A percentile compares a stretch with the other conserved stretches of the same genome.
Evolutionary conservation across 2,329 filamentous ascomycete species (phyloP).

Genomic region (Alternaria atra): DNA sequence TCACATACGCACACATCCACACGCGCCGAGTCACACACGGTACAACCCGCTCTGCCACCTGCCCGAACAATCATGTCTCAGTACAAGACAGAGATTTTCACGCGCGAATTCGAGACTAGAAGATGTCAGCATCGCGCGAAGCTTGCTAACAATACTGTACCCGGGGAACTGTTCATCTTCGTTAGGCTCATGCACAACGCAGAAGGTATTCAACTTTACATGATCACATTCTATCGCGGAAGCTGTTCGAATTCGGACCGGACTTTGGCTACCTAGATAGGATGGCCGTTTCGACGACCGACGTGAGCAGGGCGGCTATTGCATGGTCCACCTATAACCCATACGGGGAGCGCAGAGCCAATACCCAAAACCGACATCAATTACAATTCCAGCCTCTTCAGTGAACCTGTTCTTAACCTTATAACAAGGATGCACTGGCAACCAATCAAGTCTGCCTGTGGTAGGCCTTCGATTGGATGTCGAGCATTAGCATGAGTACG

Average conservation of each 20-base stretch:
- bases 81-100: not conserved
- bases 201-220: not conserved
- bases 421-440: not conserved
- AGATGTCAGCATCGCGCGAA: not conserved
- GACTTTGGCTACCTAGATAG: not conserved
- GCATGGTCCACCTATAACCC: conserved; percentile 11
- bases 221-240: not conserved
- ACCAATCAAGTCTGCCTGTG: conserved; percentile 3
- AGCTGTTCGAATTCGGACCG: not conserved
- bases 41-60: not conserved
- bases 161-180: not conserved
- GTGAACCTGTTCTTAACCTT: conserved; percentile 15
- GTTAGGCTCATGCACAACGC: not conserved
- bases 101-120: not conserved
- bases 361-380: conserved; percentile 13
- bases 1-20: not conserved
- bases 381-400: conserved; percentile 15
- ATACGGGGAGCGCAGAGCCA: conserved; percentile 23
- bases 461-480: conserved; percentile 21
- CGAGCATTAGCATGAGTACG: conserved; percentile 22
- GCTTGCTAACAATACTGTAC: not conserved
- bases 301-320: conserved; percentile 19
- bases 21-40: not conserved
- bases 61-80: not conserved
- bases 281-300: conserved; percentile 13